These are phyloP conservation scores for Penicillium arizonense DNA, from an alignment of 495 filamentous ascomycete genomes.

Conservation along the genomic window DNA sequence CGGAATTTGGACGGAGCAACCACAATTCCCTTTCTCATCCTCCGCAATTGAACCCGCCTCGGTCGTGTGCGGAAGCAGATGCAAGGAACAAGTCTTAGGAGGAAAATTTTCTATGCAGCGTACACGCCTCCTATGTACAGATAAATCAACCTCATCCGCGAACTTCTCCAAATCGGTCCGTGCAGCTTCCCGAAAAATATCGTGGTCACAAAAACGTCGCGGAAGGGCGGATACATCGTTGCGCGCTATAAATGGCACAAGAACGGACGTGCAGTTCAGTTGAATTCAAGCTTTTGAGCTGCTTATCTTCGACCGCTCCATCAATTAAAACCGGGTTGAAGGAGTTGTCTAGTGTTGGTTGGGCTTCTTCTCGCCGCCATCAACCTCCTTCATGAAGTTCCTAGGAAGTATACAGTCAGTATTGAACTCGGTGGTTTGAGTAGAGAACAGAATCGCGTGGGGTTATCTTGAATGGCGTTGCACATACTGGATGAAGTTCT, in stretches of 20 bases:
- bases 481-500: constrained; percentile 93
- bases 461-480: background rate
- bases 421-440: background rate
- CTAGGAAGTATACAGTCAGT: constrained; percentile 39
- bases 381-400: constrained; percentile 75
- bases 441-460: background rate
- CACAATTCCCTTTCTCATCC: background rate
- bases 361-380: constrained; percentile 65
- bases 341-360: constrained; percentile 52
- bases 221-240: constrained; percentile 6
- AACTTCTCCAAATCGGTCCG: constrained; percentile 12
- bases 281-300: constrained; percentile 17
- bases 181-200: constrained; percentile 10
- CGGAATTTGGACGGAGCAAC: background rate
- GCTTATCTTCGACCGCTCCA: constrained; percentile 14
- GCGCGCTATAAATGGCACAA: constrained; percentile 10
- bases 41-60: background rate
- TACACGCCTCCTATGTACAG: constrained; percentile 48
- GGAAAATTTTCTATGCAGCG: constrained; percentile 36
- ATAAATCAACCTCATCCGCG: constrained; percentile 25
- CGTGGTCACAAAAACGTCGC: background rate
- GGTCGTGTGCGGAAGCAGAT: background rate
- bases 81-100: constrained; percentile 11
- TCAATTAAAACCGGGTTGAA: constrained; percentile 16
- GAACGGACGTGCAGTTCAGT: constrained; percentile 13